Conservation (phyloP, 2,329 filamentous ascomycete genomes). For the Calonectria multiphialidica region DNA sequence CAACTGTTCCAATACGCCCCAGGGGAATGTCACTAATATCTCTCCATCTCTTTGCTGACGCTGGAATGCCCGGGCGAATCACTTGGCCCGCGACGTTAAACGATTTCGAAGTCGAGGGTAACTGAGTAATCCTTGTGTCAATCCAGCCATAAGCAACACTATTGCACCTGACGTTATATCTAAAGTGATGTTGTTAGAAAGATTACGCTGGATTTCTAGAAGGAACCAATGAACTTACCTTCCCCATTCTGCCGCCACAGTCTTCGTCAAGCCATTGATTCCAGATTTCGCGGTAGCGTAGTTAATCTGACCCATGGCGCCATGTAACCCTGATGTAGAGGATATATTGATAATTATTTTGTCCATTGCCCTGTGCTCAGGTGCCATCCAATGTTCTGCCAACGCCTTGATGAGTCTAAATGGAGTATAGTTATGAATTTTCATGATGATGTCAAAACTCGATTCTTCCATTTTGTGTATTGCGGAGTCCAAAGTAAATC, state of each 20-base stretch:
- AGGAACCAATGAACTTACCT: neutral
- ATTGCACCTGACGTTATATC: conserved; percentile 2
- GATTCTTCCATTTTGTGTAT: conserved; percentile 16
- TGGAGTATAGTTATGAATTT: conserved; percentile 12
- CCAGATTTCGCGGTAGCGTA: conserved; percentile 85
- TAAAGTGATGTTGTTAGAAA: neutral
- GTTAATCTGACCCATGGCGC: conserved; percentile 86
- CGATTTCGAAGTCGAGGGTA: neutral
- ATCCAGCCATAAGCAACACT: conserved; percentile 11
- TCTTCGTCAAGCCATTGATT: conserved; percentile 81
- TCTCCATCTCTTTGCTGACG: neutral
- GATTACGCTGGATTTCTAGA: neutral
- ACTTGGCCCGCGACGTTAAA: neutral
- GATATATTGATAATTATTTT: conserved; percentile 79
- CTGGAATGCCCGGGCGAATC: neutral
- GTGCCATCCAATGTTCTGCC: conserved; percentile 15
- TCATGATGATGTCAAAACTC: conserved; percentile 15
- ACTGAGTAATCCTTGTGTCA: neutral
- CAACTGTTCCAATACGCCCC: neutral
- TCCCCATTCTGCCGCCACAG: conserved; percentile 86
- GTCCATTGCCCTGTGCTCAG: neutral
- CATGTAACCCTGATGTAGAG: conserved; percentile 80
- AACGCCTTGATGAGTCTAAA: conserved; percentile 14
- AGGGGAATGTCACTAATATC: conserved; percentile 2
- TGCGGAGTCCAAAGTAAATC: neutral